These are phyloP conservation scores for Drosera capensis DNA, from an alignment of 148 eudicot species.

Conservation along the genomic window DNA sequence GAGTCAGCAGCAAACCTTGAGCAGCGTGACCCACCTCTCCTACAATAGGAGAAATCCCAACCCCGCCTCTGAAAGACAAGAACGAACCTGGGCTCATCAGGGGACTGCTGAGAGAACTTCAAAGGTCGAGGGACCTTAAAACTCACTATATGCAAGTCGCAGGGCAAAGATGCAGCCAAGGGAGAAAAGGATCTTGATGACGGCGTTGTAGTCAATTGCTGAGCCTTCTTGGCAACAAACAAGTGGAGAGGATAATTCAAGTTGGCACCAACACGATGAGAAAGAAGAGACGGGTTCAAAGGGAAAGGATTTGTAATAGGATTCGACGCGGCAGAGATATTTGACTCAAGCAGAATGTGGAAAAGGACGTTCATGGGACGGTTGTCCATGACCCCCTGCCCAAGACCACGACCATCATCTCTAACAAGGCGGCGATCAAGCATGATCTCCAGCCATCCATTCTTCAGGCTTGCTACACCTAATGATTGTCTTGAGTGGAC, in stretches of 20 bases:
- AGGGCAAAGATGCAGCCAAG: constrained; percentile 58
- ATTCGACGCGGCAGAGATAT: constrained; percentile 38
- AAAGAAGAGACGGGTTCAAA: constrained; percentile 69
- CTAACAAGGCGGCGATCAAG: constrained; percentile 68
- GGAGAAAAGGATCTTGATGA: constrained; percentile 68
- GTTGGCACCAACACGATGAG: constrained; percentile 63
- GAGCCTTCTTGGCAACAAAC: constrained; percentile 57
- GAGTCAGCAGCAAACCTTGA: constrained; percentile 49
- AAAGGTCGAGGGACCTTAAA: constrained; percentile 78
- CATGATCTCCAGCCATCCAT: constrained; percentile 91
- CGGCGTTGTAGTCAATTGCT: constrained; percentile 49
- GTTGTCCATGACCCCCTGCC: constrained; percentile 91
- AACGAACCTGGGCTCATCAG: constrained; percentile 41
- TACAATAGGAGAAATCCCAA: constrained; percentile 76
- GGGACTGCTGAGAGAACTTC: constrained; percentile 52
- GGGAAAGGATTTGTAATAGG: constrained; percentile 35
- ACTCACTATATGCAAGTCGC: constrained; percentile 76
- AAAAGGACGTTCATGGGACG: constrained; percentile 73
- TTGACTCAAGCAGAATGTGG: constrained; percentile 65
- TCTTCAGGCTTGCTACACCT: constrained; percentile 76
- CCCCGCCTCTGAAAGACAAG: constrained; percentile 57
- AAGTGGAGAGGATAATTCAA: constrained; percentile 67
- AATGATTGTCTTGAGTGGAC: constrained; percentile 79
- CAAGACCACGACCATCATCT: constrained; percentile 97
- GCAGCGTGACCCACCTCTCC: constrained; percentile 52